Evolutionary conservation across 768 basidiomycete species (phyloP).

Genomic region (Tulasnella sp.): DNA sequence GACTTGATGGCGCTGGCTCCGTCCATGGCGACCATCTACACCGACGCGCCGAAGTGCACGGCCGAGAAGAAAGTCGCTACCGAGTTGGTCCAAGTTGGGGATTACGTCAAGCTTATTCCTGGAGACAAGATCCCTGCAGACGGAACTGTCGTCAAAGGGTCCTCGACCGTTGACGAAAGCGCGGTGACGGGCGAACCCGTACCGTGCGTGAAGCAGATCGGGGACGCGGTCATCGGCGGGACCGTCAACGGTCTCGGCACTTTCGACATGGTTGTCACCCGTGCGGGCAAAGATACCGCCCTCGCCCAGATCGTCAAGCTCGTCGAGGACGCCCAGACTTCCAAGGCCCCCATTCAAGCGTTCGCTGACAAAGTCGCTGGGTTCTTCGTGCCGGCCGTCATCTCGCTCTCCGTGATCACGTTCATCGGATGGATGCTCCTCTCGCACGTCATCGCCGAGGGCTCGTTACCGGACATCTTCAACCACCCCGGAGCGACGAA

Average conservation of each 20-base stretch:
- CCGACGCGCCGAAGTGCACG: constrained; percentile 65
- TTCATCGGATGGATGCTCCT: constrained; percentile 77
- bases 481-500: constrained; percentile 69
- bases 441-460: constrained; percentile 42
- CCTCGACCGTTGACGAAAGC: constrained; percentile 87
- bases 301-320: constrained; percentile 92
- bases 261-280: constrained; percentile 90
- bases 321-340: constrained; percentile 96
- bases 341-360: constrained; percentile 95
- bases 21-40: constrained; percentile 92
- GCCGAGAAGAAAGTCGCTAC: constrained; percentile 87
- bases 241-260: constrained; percentile 97
- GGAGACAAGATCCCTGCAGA: constrained; percentile 97
- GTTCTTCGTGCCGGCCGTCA: constrained; percentile 87
- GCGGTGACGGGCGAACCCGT: constrained; percentile 93
- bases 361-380: constrained; percentile 94
- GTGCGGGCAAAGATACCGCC: constrained; percentile 93
- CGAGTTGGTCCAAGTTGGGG: constrained; percentile 89
- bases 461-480: constrained; percentile 73
- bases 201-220: constrained; percentile 71
- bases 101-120: constrained; percentile 85
- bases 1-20: constrained; percentile 94
- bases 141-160: constrained; percentile 76
- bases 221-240: constrained; percentile 86
- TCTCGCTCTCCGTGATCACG: constrained; percentile 68